Evolutionary conservation across 305 asterid genomes (phyloP).

Genomic region (Striga hermonthica): DNA sequence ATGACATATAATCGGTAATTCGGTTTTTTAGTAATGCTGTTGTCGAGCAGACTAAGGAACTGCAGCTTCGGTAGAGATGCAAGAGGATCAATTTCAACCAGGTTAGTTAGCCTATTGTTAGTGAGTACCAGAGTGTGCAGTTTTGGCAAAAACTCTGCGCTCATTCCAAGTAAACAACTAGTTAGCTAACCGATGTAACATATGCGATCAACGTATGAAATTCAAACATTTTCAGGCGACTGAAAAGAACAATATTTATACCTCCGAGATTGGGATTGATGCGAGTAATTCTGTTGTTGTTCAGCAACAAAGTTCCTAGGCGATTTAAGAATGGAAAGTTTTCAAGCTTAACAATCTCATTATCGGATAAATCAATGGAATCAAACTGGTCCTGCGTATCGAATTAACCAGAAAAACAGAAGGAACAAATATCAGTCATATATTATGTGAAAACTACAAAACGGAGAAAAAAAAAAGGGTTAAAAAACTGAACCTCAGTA

Average conservation of each 20-base stretch:
- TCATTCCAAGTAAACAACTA: constrained; percentile 5
- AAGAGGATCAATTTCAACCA: constrained; percentile 93
- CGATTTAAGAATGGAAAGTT: constrained; percentile 76
- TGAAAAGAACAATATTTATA: constrained; percentile 28
- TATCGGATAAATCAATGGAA: constrained; percentile 91
- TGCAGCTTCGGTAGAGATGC: constrained; percentile 85
- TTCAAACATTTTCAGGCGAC: neutral
- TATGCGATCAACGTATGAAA: neutral
- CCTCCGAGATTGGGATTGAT: constrained; percentile 92
- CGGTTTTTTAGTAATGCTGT: constrained; percentile 87
- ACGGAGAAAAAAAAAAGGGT: neutral
- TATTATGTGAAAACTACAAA: neutral
- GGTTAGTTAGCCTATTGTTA: constrained; percentile 85
- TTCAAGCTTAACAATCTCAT: constrained; percentile 98
- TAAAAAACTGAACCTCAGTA: constrained; percentile 64
- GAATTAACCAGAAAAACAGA: constrained; percentile 5
- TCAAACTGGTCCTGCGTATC: constrained; percentile 84
- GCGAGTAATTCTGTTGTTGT: constrained; percentile 92
- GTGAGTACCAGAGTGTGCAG: constrained; percentile 89
- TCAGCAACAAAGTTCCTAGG: constrained; percentile 79
- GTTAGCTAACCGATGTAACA: constrained; percentile 8
- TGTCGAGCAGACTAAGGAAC: constrained; percentile 88
- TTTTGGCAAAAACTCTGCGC: constrained; percentile 89
- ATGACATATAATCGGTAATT: constrained; percentile 94
- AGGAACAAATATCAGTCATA: neutral